Evolutionary conservation across 169 alveolate genomes (phyloP).

Genomic region (Plasmodium gonderi): DNA sequence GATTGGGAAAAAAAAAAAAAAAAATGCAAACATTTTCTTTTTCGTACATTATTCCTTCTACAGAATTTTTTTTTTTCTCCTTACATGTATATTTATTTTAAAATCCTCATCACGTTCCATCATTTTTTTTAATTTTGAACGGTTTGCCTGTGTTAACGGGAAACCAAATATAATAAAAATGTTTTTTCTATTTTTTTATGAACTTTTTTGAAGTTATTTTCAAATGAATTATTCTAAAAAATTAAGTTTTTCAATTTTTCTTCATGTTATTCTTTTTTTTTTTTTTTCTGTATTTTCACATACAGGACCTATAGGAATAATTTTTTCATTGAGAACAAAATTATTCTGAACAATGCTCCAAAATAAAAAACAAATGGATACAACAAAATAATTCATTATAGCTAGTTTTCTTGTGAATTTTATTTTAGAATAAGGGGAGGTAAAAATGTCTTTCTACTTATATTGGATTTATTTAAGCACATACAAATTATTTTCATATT

Average conservation of each 20-base stretch:
- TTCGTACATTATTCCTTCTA: conserved; percentile 33
- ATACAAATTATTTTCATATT: conserved; percentile 6
- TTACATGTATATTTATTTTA: conserved; percentile 72
- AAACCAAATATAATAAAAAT: conserved; percentile 8
- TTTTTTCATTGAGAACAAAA: conserved; percentile 71
- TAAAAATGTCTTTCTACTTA: neutral
- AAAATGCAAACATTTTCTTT: conserved; percentile 30
- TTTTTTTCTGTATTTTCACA: conserved; percentile 2
- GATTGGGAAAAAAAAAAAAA: conserved; percentile 11
- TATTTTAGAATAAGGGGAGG: neutral
- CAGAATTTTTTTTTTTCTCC: neutral
- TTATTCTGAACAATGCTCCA: conserved; percentile 40
- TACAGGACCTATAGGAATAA: conserved; percentile 71
- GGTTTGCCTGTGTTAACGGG: conserved; percentile 29
- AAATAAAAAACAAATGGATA: conserved; percentile 30
- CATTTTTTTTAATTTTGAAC: conserved; percentile 69
- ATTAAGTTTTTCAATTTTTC: neutral
- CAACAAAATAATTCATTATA: conserved; percentile 50
- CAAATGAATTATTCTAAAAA: neutral
- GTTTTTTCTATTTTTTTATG: neutral
- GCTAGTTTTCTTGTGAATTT: neutral
- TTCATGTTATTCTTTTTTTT: neutral
- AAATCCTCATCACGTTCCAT: conserved; percentile 69
- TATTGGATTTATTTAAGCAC: neutral
- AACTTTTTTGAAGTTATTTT: neutral